Percentiles rank a stretch among this genome's conserved stretches.
Evolutionary conservation across 768 basidiomycete species (phyloP).

Genomic region (Crassisporium funariophilum): DNA sequence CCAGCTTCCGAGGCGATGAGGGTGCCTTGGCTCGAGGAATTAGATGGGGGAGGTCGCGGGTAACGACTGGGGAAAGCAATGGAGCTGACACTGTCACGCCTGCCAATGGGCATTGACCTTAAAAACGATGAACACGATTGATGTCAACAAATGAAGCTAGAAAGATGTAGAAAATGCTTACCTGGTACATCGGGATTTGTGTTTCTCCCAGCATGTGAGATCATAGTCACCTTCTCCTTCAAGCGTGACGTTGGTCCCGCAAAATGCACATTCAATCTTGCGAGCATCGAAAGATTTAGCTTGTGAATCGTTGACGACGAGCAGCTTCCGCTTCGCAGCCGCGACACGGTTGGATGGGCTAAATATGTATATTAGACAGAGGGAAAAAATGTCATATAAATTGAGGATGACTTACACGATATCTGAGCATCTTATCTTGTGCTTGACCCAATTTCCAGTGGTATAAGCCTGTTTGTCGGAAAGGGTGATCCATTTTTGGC

Average conservation of each 20-base stretch:
- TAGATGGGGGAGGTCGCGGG: constrained; percentile 29
- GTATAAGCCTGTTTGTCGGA: constrained; percentile 43
- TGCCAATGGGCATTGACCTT: constrained; percentile 20
- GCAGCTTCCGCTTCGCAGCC: constrained; percentile 61
- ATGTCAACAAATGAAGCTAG: too few relatives aligned
- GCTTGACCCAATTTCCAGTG: constrained; percentile 54
- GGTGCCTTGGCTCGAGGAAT: constrained; percentile 40
- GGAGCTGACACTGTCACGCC: constrained; percentile 20
- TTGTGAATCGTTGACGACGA: constrained; percentile 65
- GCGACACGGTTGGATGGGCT: constrained; percentile 64
- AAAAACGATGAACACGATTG: constrained; percentile 2
- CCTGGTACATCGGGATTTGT: constrained; percentile 54
- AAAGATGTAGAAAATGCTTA: constrained; percentile 12
- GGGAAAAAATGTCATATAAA: constrained; percentile 4
- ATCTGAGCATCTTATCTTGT: constrained; percentile 49
- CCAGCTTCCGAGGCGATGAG: constrained; percentile 14
- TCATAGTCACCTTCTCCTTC: constrained; percentile 60
- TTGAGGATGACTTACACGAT: constrained; percentile 36
- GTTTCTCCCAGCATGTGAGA: constrained; percentile 60
- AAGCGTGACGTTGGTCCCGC: constrained; percentile 46
- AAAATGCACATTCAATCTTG: constrained; percentile 54
- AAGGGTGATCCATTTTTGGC: constrained; percentile 65
- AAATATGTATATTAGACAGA: constrained; percentile 2
- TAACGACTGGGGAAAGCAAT: constrained; percentile 19
- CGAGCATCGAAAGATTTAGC: constrained; percentile 49